Evolutionary conservation across 441 rosid genomes (phyloP).

Genomic region (Cnidoscolus chayamansa): DNA sequence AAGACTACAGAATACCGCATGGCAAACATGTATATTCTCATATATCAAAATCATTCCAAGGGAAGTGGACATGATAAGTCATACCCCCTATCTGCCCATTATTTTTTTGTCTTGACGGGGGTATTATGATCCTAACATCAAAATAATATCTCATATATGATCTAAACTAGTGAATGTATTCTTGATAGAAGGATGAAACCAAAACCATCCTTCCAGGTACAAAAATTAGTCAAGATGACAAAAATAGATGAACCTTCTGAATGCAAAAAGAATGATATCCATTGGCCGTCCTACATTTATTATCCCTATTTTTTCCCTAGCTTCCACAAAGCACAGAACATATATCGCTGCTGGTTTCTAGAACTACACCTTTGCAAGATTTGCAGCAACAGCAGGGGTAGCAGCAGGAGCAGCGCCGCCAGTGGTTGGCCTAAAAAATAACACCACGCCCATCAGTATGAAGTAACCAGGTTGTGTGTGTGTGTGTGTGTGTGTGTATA

Average conservation of each 20-base stretch:
- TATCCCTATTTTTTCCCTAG: constrained; percentile 21
- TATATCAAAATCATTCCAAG: constrained; percentile 2
- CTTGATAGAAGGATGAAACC: constrained; percentile 25
- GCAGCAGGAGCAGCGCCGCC: constrained; percentile 73
- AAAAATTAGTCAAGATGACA: constrained; percentile 13
- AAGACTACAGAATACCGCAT: constrained; percentile 2
- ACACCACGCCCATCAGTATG: constrained; percentile 10
- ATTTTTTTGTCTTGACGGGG: constrained; percentile 24
- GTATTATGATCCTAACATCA: constrained; percentile 6
- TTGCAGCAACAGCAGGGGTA: constrained; percentile 31
- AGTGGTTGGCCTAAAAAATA: constrained; percentile 73
- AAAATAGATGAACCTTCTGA: constrained; percentile 11
- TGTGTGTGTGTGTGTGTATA: too few species aligned
- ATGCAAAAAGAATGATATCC: constrained; percentile 31
- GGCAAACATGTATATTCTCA: background rate
- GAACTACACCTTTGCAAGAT: constrained; percentile 41
- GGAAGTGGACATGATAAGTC: constrained; percentile 18
- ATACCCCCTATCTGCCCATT: constrained; percentile 25
- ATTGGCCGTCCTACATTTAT: constrained; percentile 32
- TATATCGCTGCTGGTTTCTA: background rate
- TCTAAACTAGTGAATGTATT: constrained; percentile 25
- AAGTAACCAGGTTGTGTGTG: background rate
- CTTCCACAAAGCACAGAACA: constrained; percentile 5
- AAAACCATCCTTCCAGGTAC: constrained; percentile 31
- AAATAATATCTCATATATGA: constrained; percentile 17